These are phyloP conservation scores for Stagonosporopsis tanaceti DNA, from an alignment of 2,329 filamentous ascomycete genomes.

Conservation along the genomic window DNA sequence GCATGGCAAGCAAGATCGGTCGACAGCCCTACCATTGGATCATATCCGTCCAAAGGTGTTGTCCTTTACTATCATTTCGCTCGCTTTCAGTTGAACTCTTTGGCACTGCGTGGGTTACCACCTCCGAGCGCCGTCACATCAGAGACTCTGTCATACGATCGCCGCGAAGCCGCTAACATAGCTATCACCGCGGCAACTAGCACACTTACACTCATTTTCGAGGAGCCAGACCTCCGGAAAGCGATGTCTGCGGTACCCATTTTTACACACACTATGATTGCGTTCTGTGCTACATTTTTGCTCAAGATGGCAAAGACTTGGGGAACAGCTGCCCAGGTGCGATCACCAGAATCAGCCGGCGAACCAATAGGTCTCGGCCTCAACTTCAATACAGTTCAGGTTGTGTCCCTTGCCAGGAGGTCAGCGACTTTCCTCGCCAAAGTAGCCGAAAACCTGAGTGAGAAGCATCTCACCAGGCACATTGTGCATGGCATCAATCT, in stretches of 20 bases:
- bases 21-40: conserved; percentile 39
- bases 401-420: conserved; percentile 36
- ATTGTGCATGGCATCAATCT: conserved; percentile 43
- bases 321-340: conserved; percentile 45
- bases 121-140: conserved; percentile 56
- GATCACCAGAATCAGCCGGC: conserved; percentile 36
- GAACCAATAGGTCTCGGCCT: conserved; percentile 39
- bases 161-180: conserved; percentile 50
- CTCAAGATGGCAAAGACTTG: conserved; percentile 59
- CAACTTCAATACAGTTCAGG: conserved; percentile 43
- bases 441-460: conserved; percentile 39
- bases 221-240: conserved; percentile 54
- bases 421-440: conserved; percentile 37
- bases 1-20: conserved; percentile 48
- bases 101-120: conserved; percentile 54
- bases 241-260: conserved; percentile 58
- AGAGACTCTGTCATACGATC: conserved; percentile 53
- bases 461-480: conserved; percentile 41
- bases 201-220: conserved; percentile 57
- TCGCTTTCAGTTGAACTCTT: conserved; percentile 61
- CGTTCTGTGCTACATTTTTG: conserved; percentile 61
- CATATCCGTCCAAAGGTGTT: conserved; percentile 58
- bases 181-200: conserved; percentile 59
- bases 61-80: conserved; percentile 63
- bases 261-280: conserved; percentile 62